Conservation (phyloP, 1,284 basidiomycete species). For the Chalciporus sp. region DNA sequence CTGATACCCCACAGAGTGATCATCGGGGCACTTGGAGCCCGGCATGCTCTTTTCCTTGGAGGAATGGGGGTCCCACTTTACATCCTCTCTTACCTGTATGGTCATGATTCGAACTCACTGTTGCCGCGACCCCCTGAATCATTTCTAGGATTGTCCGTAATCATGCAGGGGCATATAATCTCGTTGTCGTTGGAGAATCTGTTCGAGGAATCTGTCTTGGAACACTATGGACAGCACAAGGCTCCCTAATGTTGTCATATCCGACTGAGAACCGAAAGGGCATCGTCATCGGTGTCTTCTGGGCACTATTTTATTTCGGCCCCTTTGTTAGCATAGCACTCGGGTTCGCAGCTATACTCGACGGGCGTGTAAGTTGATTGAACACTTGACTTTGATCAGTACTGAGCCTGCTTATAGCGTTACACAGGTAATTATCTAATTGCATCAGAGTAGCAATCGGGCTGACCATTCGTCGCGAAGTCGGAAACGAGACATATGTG, state of each 20-base stretch:
- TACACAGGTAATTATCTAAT: slow-evolving; percentile 20
- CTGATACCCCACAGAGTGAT: slow-evolving; percentile 39
- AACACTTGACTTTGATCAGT: neutral
- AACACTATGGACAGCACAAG: slow-evolving; percentile 68
- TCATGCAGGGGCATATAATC: slow-evolving; percentile 42
- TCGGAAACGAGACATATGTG: slow-evolving; percentile 38
- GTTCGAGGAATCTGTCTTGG: slow-evolving; percentile 66
- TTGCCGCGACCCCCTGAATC: neutral
- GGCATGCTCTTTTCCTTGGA: slow-evolving; percentile 54
- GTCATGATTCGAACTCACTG: neutral
- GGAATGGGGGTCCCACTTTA: slow-evolving; percentile 57
- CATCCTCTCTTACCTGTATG: slow-evolving; percentile 52
- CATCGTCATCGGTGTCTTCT: slow-evolving; percentile 62
- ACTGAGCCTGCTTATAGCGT: slow-evolving; percentile 10
- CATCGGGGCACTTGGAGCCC: slow-evolving; percentile 55
- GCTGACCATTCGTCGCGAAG: slow-evolving; percentile 4
- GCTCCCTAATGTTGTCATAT: slow-evolving; percentile 66
- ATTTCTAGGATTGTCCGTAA: slow-evolving; percentile 44
- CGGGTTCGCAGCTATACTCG: slow-evolving; percentile 50
- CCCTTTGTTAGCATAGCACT: slow-evolving; percentile 65
- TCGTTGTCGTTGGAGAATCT: slow-evolving; percentile 58
- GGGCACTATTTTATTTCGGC: slow-evolving; percentile 70
- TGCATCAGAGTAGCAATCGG: slow-evolving; percentile 1
- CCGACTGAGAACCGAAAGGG: slow-evolving; percentile 64
- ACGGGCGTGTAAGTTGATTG: slow-evolving; percentile 37